Base-by-base conservation (phyloP, 371 early-diverging fungal genomes). In the Parasitella parasitica region DNA sequence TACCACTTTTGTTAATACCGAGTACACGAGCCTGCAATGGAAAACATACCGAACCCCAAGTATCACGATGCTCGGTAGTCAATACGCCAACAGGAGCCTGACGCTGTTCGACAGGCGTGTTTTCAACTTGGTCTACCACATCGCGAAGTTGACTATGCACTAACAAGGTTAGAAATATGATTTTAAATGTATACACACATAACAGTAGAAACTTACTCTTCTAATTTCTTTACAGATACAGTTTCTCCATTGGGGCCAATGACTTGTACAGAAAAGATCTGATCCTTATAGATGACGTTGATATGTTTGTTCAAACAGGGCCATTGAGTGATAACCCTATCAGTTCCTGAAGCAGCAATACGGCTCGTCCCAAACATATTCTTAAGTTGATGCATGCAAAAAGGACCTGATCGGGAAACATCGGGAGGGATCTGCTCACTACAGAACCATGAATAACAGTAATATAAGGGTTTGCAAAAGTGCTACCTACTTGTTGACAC, bases 351-450 rank as follows among this genome's bases (percentile, higher is more conserved):
- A 12, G 85, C 81, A 16, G 95, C 89, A 51, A 92, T 85, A 30
- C 97, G 85, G 30, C 85, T 83, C 1, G 90, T 83, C n/a, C 94
- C 92, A 77, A 96, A 95, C 71, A 93, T 84, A 34, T 84, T 80
- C 59, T 85, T 86, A 71, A 90, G 88, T 76, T 97, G 96, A 75
- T 95, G 85, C 97, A 97, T 96, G 72, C 94, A 94, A 28, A 94
- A 73, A 0, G 95, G 93, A 1, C 76, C 75, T 32, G 87, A 85
- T 27, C 86, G 82, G 37, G 88, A 82, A 53, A 67, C 70, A 61
- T 95, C 96, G 8, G 91, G 81, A 8, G 91, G 81, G 54, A 95
- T 63, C 27, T 69, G 53, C 61, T 89, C 86, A 18, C 78, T 81
- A 59, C 4, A 61, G 9, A 46, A 26, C 43, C 8, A 8, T 43